These are phyloP conservation scores for Candida sanyaensis DNA, from an alignment of 1,139 yeast genomes.

Conservation along the genomic window DNA sequence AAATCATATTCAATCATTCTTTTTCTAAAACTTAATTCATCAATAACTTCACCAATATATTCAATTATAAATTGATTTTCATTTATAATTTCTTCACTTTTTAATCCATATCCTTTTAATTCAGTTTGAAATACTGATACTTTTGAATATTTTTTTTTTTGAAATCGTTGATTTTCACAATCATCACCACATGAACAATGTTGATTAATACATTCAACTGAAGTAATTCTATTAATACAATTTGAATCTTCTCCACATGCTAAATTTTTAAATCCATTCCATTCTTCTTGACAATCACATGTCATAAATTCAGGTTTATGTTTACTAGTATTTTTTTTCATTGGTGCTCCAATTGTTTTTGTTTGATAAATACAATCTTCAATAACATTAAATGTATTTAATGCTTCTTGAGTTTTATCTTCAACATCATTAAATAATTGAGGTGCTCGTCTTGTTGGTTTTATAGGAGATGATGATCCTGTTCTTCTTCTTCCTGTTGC, in stretches of 20 bases:
- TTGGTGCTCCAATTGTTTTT: slow-evolving; percentile 53
- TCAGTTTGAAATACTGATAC: slow-evolving; percentile 82
- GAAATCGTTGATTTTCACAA: slow-evolving; percentile 90
- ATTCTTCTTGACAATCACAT: slow-evolving; percentile 75
- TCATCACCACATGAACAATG: slow-evolving; percentile 71
- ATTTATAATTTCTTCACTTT: slow-evolving; percentile 62
- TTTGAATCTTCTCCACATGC: slow-evolving; percentile 89
- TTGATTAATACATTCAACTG: slow-evolving; percentile 86
- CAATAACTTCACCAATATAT: slow-evolving; percentile 92
- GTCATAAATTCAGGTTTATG: slow-evolving; percentile 65
- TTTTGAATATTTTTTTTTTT: slow-evolving; percentile 66
- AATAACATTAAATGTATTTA: slow-evolving; percentile 54
- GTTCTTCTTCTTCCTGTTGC: slow-evolving; percentile 8
- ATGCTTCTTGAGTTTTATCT: slow-evolving; percentile 74
- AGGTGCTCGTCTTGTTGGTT: slow-evolving; percentile 11
- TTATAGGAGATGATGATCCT: slow-evolving; percentile 7
- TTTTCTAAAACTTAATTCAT: slow-evolving; percentile 66
- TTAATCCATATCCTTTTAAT: slow-evolving; percentile 84
- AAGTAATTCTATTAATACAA: slow-evolving; percentile 89
- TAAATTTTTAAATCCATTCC: slow-evolving; percentile 45
- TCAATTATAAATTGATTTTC: slow-evolving; percentile 79
- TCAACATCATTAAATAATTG: slow-evolving; percentile 49
- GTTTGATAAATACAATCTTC: slow-evolving; percentile 61
- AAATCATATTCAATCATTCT: slow-evolving; percentile 76
- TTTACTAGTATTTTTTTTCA: slow-evolving; percentile 30